Conservation (phyloP, 2,329 filamentous ascomycete genomes). For the Tolypocladium tundrense region DNA sequence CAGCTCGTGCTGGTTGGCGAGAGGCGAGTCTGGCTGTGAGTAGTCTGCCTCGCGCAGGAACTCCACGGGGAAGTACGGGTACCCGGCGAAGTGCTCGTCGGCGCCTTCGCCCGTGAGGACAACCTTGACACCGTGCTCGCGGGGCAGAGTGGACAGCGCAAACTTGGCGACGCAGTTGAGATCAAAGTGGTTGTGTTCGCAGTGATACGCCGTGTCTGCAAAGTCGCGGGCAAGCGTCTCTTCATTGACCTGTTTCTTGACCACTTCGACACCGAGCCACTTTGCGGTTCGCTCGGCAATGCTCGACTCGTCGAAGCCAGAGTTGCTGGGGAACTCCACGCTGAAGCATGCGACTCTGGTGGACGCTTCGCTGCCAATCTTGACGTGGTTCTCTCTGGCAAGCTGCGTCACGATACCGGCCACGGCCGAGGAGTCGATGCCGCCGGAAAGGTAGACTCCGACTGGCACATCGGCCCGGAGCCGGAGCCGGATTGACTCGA, state of each 20-base stretch:
- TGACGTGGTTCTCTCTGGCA: constrained; percentile 30
- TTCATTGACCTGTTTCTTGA: constrained; percentile 17
- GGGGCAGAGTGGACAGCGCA: constrained; percentile 32
- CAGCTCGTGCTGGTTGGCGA: not conserved
- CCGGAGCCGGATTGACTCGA: constrained; percentile 41
- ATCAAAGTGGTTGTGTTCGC: constrained; percentile 27
- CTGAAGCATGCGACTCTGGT: constrained; percentile 30
- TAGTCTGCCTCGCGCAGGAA: constrained; percentile 37
- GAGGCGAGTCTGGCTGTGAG: constrained; percentile 16
- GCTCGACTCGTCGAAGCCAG: constrained; percentile 35
- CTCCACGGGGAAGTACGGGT: constrained; percentile 33
- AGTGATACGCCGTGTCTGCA: constrained; percentile 17
- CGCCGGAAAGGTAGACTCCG: constrained; percentile 45
- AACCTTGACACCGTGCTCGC: constrained; percentile 38
- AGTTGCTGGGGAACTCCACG: constrained; percentile 39
- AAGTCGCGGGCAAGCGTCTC: constrained; percentile 17
- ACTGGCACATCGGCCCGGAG: constrained; percentile 47
- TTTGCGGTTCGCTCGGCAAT: constrained; percentile 21
- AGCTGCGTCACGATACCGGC: constrained; percentile 46
- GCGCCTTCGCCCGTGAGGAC: constrained; percentile 42
- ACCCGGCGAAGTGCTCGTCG: constrained; percentile 46
- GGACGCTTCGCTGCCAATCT: constrained; percentile 31
- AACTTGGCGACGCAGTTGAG: constrained; percentile 42
- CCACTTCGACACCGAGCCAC: constrained; percentile 19
- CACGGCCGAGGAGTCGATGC: constrained; percentile 45